Evolutionary conservation across 306 rosid species (phyloP).

Genomic region (Castanospermum australe): DNA sequence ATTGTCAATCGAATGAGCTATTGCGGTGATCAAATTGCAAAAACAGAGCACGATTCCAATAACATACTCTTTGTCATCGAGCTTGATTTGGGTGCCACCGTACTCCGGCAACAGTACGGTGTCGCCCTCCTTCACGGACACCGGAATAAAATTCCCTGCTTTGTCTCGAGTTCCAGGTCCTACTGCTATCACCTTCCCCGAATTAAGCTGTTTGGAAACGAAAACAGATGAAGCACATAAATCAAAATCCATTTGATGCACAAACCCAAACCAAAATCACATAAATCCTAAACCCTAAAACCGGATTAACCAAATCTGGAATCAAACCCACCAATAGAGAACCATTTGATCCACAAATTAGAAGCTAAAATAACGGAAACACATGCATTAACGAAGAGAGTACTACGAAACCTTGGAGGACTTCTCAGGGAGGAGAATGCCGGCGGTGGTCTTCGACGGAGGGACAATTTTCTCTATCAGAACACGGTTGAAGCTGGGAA

Average conservation of each 20-base stretch:
- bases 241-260: neutral
- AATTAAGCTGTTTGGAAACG: conserved; percentile 57
- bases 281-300: neutral
- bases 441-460: conserved; percentile 77
- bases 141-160: conserved; percentile 69
- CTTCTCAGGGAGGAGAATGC: conserved; percentile 84
- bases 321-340: neutral
- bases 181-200: conserved; percentile 83
- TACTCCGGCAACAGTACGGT: conserved; percentile 89
- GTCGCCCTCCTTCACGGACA: conserved; percentile 74
- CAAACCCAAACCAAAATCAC: neutral
- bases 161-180: conserved; percentile 82
- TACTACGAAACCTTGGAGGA: conserved; percentile 58
- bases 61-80: conserved; percentile 86
- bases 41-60: neutral
- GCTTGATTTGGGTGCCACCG: conserved; percentile 87
- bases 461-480: conserved; percentile 80
- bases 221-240: neutral
- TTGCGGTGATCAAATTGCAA: neutral
- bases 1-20: neutral
- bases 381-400: neutral
- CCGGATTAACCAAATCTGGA: neutral
- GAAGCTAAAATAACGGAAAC: neutral
- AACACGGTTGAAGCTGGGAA: conserved; percentile 77
- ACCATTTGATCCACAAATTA: neutral